These are phyloP conservation scores for Coniochaeta pulveracea DNA, from an alignment of 2,329 filamentous ascomycete species.

Conservation along the genomic window DNA sequence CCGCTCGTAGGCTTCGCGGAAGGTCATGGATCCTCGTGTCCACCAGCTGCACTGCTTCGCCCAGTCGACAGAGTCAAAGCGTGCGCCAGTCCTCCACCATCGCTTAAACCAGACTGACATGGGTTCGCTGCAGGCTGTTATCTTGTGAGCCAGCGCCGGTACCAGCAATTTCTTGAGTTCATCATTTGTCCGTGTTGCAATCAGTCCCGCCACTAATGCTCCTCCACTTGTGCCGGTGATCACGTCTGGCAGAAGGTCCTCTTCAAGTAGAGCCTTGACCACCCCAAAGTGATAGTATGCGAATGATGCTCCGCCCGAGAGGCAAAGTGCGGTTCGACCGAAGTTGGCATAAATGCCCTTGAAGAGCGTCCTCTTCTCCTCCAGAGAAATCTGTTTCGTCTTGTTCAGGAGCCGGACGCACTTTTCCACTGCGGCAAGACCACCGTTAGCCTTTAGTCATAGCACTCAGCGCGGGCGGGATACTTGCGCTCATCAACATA, in stretches of 20 bases:
- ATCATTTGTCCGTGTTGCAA: conserved; percentile 83
- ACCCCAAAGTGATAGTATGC: conserved; percentile 97
- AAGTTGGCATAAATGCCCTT: conserved; percentile 85
- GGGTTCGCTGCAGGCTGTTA: conserved; percentile 74
- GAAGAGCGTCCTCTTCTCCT: conserved; percentile 73
- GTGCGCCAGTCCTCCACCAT: conserved; percentile 87
- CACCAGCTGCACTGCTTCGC: conserved; percentile 81
- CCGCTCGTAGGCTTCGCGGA: conserved; percentile 85
- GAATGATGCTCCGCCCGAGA: conserved; percentile 89
- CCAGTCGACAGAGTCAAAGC: conserved; percentile 93
- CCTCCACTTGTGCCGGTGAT: conserved; percentile 96
- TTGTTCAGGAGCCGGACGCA: conserved; percentile 56
- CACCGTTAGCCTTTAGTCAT: conserved; percentile 2
- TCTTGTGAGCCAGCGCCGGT: conserved; percentile 73
- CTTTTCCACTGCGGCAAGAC: conserved; percentile 46
- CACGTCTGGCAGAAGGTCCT: conserved; percentile 76
- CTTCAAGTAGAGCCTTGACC: conserved; percentile 78
- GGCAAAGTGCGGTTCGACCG: conserved; percentile 81
- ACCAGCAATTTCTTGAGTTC: conserved; percentile 79
- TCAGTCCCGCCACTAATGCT: conserved; percentile 75
- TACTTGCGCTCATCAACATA: conserved; percentile 70
- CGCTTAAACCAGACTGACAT: conserved; percentile 65
- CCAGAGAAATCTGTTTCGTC: conserved; percentile 53
- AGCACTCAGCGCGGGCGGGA: conserved; percentile 10
- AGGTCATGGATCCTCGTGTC: conserved; percentile 82